A percentile compares a stretch with the other conserved stretches of the same genome.
Evolutionary conservation across 2,329 filamentous ascomycete species (phyloP).

Genomic region (Fonsecaea nubica): DNA sequence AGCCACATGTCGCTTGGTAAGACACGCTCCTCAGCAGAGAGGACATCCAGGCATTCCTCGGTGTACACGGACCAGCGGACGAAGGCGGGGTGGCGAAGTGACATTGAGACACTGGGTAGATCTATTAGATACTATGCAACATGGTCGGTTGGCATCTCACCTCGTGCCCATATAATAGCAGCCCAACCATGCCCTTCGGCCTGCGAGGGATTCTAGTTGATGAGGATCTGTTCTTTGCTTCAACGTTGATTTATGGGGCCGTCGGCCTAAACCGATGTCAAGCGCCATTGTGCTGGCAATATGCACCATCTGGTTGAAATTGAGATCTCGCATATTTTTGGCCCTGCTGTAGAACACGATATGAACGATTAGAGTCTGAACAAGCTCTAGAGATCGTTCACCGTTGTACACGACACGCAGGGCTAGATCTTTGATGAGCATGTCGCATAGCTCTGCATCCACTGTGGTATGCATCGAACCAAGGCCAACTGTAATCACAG

Average conservation of each 20-base stretch:
- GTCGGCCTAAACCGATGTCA: conserved; percentile 76
- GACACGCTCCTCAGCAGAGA: conserved; percentile 62
- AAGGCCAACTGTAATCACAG: conserved; percentile 61
- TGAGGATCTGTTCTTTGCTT: conserved; percentile 47
- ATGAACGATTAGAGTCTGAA: conserved; percentile 76
- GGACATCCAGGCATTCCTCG: conserved; percentile 65
- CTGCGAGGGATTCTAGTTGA: conserved; percentile 53
- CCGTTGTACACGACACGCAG: conserved; percentile 75
- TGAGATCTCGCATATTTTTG: conserved; percentile 80
- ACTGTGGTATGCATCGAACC: conserved; percentile 57
- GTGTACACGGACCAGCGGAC: conserved; percentile 68
- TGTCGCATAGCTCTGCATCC: conserved; percentile 68
- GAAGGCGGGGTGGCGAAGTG: conserved; percentile 63
- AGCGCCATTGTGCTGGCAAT: conserved; percentile 80
- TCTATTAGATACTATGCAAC: background rate
- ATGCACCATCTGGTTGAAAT: conserved; percentile 86
- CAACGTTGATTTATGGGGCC: conserved; percentile 49
- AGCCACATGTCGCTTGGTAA: conserved; percentile 62
- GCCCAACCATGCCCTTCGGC: conserved; percentile 65
- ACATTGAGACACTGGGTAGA: conserved; percentile 57
- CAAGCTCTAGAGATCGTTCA: conserved; percentile 80
- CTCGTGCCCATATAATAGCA: conserved; percentile 66
- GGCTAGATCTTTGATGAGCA: conserved; percentile 75
- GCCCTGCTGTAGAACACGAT: conserved; percentile 88
- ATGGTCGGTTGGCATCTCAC: conserved; percentile 43